phyloP scores from a whole-genome alignment of 2,329 filamentous ascomycete genomes.

The Penicillium vulpinum region DNA sequence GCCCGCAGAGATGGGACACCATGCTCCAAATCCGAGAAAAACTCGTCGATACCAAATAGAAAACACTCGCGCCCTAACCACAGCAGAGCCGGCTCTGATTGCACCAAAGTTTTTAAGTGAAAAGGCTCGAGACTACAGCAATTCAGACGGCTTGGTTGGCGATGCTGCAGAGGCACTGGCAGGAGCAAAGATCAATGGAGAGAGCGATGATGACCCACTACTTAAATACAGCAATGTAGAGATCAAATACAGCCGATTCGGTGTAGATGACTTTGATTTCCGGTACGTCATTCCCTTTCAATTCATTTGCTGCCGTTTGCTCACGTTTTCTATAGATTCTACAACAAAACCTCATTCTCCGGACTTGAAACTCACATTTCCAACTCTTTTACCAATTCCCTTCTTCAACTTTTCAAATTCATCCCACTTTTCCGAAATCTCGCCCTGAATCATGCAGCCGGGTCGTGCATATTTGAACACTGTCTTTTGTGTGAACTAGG shows the following conservation, averaged over 20 bases:
- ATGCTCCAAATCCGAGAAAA: conserved; percentile 73
- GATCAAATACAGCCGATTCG: conserved; percentile 98
- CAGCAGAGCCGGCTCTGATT: conserved; percentile 61
- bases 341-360: conserved; percentile 89
- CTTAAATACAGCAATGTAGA: conserved; percentile 91
- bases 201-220: conserved; percentile 77
- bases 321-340: conserved; percentile 62
- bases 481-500: conserved; percentile 93
- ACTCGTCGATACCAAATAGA: conserved; percentile 79
- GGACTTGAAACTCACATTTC: conserved; percentile 94
- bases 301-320: conserved; percentile 66
- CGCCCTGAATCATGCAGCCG: conserved; percentile 83
- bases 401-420: conserved; percentile 89
- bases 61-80: conserved; percentile 66
- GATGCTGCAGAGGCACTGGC: conserved; percentile 67
- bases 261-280: conserved; percentile 99
- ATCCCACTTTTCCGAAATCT: conserved; percentile 85
- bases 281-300: conserved; percentile 73
- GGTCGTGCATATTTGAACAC: conserved; percentile 75
- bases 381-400: conserved; percentile 92
- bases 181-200: conserved; percentile 68
- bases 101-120: conserved; percentile 94
- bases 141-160: conserved; percentile 41
- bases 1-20: conserved; percentile 71
- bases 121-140: conserved; percentile 68